phyloP scores from a whole-genome alignment of 1,139 yeast genomes.

The Hansenula lynferdii region DNA sequence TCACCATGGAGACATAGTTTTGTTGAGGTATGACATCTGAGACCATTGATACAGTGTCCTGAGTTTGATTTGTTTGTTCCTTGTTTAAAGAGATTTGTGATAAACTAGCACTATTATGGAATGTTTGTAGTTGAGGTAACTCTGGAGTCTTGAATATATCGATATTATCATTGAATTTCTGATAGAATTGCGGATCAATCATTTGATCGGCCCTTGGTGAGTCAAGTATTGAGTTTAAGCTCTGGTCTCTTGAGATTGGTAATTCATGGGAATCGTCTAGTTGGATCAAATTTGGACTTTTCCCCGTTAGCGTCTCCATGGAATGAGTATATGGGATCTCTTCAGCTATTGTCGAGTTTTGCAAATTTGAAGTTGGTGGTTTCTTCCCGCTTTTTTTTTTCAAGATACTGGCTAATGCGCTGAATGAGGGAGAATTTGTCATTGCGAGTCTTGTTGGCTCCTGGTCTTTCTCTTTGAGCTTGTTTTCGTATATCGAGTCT shows the following conservation, averaged over 20 bases:
- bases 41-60: neutral
- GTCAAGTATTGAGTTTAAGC: neutral
- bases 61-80: too few relatives aligned
- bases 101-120: neutral
- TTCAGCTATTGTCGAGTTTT: constrained; percentile 12
- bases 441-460: constrained; percentile 24
- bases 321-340: neutral
- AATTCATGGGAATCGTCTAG: constrained; percentile 20
- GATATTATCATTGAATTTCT: constrained; percentile 1
- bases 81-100: neutral
- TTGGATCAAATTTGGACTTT: constrained; percentile 22
- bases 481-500: constrained; percentile 5
- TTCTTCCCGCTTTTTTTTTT: constrained; percentile 26
- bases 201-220: neutral
- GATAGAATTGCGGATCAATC: neutral
- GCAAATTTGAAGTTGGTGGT: neutral
- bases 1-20: constrained; percentile 11
- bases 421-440: constrained; percentile 41
- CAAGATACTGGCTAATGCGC: constrained; percentile 33
- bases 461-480: constrained; percentile 3
- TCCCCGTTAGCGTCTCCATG: neutral
- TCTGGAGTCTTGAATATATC: constrained; percentile 24
- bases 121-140: constrained; percentile 7
- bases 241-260: neutral
- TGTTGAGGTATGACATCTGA: neutral